Conservation (phyloP, 306 rosid genomes). For the Sicyos edulis region DNA sequence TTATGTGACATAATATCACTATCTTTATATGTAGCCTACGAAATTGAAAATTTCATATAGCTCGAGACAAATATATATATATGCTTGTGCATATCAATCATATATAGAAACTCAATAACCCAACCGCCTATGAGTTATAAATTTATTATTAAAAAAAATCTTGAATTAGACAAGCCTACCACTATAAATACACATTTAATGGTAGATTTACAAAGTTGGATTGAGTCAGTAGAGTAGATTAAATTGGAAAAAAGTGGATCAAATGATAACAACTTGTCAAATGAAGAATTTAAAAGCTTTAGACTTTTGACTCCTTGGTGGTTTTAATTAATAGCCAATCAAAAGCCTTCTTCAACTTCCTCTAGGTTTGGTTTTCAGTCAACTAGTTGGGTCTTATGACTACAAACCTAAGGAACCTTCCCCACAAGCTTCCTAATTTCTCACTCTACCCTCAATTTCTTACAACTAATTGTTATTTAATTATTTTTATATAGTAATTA, state of each 20-base stretch:
- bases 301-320: background rate
- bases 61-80: background rate
- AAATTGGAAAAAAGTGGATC: background rate
- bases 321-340: background rate
- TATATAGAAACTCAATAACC: background rate
- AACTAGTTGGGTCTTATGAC: background rate
- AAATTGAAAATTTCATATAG: background rate
- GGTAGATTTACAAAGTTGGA: background rate
- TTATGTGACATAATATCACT: too few species aligned
- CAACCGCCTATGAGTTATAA: too few species aligned
- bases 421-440: background rate
- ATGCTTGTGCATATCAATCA: background rate
- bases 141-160: too few species aligned
- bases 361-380: constrained; percentile 14
- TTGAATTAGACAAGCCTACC: background rate
- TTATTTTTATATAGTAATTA: too few species aligned
- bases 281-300: background rate
- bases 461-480: background rate
- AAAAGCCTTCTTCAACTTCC: background rate
- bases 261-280: background rate
- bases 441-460: background rate
- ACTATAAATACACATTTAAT: background rate
- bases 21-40: background rate
- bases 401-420: background rate
- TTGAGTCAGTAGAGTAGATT: background rate